A percentile compares a stretch with the other conserved stretches of the same genome.
Evolutionary conservation across 176 grass and related monocot genomes (phyloP).

Genomic region (Echinochloa phyllopogon): DNA sequence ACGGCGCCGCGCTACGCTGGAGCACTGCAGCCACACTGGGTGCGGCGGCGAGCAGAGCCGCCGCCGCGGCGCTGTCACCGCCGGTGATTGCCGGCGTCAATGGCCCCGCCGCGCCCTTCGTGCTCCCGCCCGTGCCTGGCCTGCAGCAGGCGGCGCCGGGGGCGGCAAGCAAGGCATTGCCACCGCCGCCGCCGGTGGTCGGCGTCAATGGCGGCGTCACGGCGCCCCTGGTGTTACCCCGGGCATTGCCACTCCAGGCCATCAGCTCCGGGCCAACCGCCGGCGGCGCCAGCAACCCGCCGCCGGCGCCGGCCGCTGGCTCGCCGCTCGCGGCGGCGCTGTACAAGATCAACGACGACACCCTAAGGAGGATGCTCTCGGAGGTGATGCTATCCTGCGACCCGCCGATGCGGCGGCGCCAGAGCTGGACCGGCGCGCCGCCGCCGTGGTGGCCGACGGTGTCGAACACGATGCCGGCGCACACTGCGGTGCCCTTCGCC

Average conservation of each 20-base stretch:
- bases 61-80: not conserved
- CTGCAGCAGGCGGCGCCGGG: not conserved
- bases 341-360: not conserved
- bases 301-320: not conserved
- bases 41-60: not conserved
- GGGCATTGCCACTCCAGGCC: not conserved
- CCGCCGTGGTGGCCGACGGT: constrained; percentile 36
- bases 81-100: not conserved
- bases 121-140: not conserved
- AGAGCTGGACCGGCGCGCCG: not conserved
- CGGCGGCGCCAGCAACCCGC: not conserved
- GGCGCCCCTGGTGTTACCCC: too few relatives aligned
- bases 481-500: constrained; percentile 14
- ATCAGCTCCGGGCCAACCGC: not conserved
- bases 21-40: not conserved
- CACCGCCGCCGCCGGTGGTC: not conserved
- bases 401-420: not conserved
- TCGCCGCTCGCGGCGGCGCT: not conserved
- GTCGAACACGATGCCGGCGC: not conserved
- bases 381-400: not conserved
- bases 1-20: not conserved
- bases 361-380: not conserved
- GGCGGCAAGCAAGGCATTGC: not conserved
- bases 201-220: too few relatives aligned
- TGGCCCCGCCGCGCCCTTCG: not conserved